These are phyloP conservation scores for Tolypocladium paradoxum DNA, from an alignment of 2,329 filamentous ascomycete species.

Conservation along the genomic window DNA sequence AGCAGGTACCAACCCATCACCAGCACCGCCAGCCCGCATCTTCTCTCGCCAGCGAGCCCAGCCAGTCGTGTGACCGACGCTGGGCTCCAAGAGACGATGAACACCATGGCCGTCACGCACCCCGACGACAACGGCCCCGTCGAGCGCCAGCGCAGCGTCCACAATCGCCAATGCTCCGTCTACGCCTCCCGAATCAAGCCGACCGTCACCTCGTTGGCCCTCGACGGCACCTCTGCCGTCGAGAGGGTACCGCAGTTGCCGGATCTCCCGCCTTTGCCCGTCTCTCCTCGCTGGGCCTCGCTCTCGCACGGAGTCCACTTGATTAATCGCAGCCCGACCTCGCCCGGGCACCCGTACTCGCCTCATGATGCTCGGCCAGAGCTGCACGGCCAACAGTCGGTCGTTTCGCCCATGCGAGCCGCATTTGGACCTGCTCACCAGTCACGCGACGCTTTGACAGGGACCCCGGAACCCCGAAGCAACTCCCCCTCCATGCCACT, in stretches of 20 bases:
- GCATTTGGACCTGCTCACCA: background rate
- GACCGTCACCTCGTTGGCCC: conserved; percentile 5
- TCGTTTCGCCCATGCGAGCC: background rate
- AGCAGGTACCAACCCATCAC: background rate
- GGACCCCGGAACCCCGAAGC: conserved; percentile 12
- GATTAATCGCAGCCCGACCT: conserved; percentile 5
- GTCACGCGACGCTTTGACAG: conserved; percentile 2
- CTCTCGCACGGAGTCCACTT: conserved; percentile 17
- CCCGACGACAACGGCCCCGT: conserved; percentile 5
- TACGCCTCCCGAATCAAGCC: conserved; percentile 12
- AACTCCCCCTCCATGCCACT: conserved; percentile 19
- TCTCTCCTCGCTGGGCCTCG: conserved; percentile 36
- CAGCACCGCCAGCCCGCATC: background rate
- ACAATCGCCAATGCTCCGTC: conserved; percentile 11
- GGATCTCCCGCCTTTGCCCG: conserved; percentile 22
- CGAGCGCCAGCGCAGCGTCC: conserved; percentile 5
- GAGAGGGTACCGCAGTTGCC: conserved; percentile 8
- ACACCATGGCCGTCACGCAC: conserved; percentile 10
- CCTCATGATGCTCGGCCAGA: conserved; percentile 1
- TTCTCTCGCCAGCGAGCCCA: background rate
- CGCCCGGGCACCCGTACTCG: background rate
- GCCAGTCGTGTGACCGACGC: conserved; percentile 4
- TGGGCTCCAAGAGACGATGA: conserved; percentile 11
- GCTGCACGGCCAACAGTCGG: background rate
- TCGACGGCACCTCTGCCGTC: background rate